phyloP scores from a whole-genome alignment of 192 early-diverging fungal species.

The Neocallimastix lanati region DNA sequence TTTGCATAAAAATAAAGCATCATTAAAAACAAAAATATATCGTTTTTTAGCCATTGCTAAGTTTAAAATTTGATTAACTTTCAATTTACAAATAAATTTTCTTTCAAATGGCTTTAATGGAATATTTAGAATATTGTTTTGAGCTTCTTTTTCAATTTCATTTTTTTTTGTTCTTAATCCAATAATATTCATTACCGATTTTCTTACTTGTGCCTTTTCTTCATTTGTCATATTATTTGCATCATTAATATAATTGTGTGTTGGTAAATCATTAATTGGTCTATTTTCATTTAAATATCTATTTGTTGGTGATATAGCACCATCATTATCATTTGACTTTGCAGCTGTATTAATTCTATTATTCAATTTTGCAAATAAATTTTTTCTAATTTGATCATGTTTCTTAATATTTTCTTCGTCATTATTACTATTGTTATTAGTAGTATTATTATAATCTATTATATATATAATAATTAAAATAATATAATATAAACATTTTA shows the following conservation, averaged over 20 bases:
- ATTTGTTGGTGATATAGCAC: neutral
- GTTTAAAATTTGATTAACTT: neutral
- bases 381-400: neutral
- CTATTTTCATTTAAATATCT: neutral
- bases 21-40: neutral
- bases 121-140: neutral
- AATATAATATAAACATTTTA: too few relatives aligned
- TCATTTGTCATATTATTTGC: neutral
- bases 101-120: neutral
- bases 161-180: neutral
- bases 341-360: neutral
- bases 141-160: neutral
- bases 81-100: neutral
- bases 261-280: neutral
- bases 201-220: neutral
- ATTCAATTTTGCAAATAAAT: neutral
- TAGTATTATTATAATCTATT: neutral
- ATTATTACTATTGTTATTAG: neutral
- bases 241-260: neutral
- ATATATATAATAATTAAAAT: too few relatives aligned
- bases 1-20: neutral
- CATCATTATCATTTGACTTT: neutral
- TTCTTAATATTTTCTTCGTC: neutral
- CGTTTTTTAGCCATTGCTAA: neutral
- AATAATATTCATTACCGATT: neutral